Base-by-base conservation (phyloP, 495 filamentous ascomycete species). In the Penicillium cataractarum region DNA sequence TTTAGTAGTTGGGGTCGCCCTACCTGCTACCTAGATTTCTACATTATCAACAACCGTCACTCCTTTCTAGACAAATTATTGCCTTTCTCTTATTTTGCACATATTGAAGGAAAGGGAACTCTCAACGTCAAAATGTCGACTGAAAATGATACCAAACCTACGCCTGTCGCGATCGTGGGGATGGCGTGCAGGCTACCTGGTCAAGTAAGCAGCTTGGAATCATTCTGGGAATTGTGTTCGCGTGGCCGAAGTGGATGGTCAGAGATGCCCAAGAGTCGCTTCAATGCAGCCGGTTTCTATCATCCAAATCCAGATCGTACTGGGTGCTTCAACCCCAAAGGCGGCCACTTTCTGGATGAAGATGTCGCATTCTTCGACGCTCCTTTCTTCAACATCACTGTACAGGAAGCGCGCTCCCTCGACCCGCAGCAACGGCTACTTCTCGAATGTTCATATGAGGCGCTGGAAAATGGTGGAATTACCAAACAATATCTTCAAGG, bases 361-460 rank as follows among this genome's bases (percentile, higher is more conserved):
- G 80, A 87, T 62, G 66, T 81, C 7, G 71, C 74, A 4, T 69
- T 74, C 3, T 90, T 90, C 60, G 87, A 90, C 63, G 76, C 85
- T 0, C 50, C 66, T 26, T 87, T 90, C 70, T 84, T 83, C 66
- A 70, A 71, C 15, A 78, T 82, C 22, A 71, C 74, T 0, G 72
- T 78, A 0, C 69, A 69, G 33, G 82, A 83, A 59, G 82, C 80
- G 12, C 64, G 71, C 4, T 69, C 72, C 0, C 75, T 84, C 49
- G 82, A 84, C 61, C 82, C 82, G 0, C 82, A 84, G 57, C 82
- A 84, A 52, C 69, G 80, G 7, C 66, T 82, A 0, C 61, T 76
- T 8, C 61, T 84, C 1, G 82, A 84, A 65, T 69, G 72, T 22
- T 62, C 71, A 0, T 83, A 81, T 58, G 81, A 84, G 65, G 74